Percentiles rank a stretch among this genome's conserved stretches.
phyloP scores from a whole-genome alignment of 2,329 filamentous ascomycete genomes.

The Fusarium pseudograminearum region DNA sequence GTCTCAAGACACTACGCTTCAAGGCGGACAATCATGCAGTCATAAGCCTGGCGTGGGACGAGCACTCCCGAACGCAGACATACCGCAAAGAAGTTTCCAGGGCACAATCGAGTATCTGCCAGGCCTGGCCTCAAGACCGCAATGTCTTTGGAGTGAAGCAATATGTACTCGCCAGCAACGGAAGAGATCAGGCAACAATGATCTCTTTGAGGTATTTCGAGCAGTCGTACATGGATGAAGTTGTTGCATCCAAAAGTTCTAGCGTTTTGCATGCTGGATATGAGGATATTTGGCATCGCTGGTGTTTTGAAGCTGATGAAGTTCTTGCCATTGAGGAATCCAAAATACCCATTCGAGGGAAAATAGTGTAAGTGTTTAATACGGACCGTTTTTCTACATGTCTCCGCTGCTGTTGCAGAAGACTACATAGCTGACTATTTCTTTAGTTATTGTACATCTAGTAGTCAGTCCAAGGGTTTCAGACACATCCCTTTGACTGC shows the following conservation, averaged over 20 bases:
- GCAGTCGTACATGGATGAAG: neutral
- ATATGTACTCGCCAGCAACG: neutral
- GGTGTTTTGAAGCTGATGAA: neutral
- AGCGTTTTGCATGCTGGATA: neutral
- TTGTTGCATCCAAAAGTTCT: no score
- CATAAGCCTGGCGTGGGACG: neutral
- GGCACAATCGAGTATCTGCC: neutral
- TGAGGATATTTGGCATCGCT: neutral
- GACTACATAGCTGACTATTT: neutral
- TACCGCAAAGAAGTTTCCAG: no score
- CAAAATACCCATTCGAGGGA: neutral
- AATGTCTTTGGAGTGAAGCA: neutral
- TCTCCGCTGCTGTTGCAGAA: accelerated
- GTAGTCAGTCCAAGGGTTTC: neutral
- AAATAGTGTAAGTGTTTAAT: neutral
- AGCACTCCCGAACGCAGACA: accelerated
- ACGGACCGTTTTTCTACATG: no score
- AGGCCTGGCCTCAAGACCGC: neutral
- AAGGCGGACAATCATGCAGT: neutral
- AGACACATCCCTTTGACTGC: no score
- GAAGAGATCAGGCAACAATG: accelerated
- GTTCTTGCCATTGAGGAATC: accelerated
- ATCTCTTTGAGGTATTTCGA: neutral
- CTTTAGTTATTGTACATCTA: neutral
- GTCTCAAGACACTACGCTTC: neutral